phyloP scores from a whole-genome alignment of 352 stramenopile genomes.

The Thalassiosira hispida region DNA sequence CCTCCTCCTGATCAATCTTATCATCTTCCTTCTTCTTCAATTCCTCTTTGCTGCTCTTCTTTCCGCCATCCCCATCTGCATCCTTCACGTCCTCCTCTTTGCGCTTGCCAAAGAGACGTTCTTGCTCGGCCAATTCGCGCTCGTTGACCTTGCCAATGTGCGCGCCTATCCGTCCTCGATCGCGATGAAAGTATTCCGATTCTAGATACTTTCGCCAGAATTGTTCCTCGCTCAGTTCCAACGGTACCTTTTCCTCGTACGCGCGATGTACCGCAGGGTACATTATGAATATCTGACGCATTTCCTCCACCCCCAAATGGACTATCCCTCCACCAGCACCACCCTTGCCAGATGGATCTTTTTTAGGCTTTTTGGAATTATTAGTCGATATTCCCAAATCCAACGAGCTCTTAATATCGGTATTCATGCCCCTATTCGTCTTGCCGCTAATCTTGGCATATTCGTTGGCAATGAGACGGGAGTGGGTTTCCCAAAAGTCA shows the following conservation, averaged over 20 bases:
- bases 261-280: conserved; percentile 82
- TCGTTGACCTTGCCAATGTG: conserved; percentile 52
- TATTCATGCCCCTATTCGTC: conserved; percentile 52
- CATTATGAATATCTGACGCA: conserved; percentile 85
- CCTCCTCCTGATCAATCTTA: conserved; percentile 45
- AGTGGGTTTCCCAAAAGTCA: conserved; percentile 83
- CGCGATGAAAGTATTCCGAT: conserved; percentile 83
- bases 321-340: conserved; percentile 25
- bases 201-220: conserved; percentile 85
- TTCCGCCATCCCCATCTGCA: neutral
- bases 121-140: conserved; percentile 35
- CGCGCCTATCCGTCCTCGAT: conserved; percentile 74
- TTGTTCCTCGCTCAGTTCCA: conserved; percentile 82
- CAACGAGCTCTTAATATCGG: conserved; percentile 72
- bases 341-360: neutral
- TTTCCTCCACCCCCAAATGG: conserved; percentile 83
- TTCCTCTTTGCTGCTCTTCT: conserved; percentile 30
- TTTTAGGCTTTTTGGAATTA: neutral
- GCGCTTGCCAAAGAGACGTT: conserved; percentile 31
- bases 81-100: neutral
- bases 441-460: conserved; percentile 77
- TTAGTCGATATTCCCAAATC: conserved; percentile 43
- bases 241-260: conserved; percentile 85
- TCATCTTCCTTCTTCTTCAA: conserved; percentile 39
- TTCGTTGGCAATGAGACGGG: conserved; percentile 73